phyloP scores from a whole-genome alignment of 2,329 filamentous ascomycete species.

The Fonsecaea multimorphosa region DNA sequence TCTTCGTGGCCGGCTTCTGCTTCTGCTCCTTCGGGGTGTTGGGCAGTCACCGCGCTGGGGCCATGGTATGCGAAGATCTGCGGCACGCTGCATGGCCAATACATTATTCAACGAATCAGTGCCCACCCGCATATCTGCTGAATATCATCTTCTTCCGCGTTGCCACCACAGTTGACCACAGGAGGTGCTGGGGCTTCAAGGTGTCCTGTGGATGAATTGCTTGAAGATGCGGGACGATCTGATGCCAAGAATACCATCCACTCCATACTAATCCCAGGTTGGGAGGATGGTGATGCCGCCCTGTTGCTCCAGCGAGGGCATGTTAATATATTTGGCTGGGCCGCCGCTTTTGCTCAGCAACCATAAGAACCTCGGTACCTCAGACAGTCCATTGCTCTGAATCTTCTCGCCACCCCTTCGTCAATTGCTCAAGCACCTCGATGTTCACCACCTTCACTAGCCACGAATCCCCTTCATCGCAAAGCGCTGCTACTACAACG shows the following conservation, averaged over 20 bases:
- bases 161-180: not conserved
- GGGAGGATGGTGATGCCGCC: not conserved
- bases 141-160: not conserved
- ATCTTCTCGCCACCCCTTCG: not conserved
- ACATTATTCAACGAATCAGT: constrained; percentile 45
- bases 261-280: not conserved
- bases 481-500: not conserved
- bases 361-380: not conserved
- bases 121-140: constrained; percentile 33
- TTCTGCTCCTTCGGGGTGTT: constrained; percentile 41
- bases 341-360: not conserved
- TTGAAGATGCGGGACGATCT: not conserved
- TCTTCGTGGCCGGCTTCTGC: constrained; percentile 40
- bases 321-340: too few relatives aligned
- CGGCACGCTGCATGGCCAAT: constrained; percentile 58
- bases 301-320: too few relatives aligned
- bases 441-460: not conserved
- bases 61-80: constrained; percentile 57
- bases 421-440: not conserved
- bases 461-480: not conserved
- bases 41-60: constrained; percentile 45
- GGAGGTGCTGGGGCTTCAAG: not conserved
- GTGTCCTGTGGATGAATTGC: not conserved
- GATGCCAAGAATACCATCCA: not conserved
- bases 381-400: not conserved